Percentiles rank a stretch among this genome's conserved stretches.
Conservation (phyloP, 805 yeast genomes). For the Candida tibetensis region DNA sequence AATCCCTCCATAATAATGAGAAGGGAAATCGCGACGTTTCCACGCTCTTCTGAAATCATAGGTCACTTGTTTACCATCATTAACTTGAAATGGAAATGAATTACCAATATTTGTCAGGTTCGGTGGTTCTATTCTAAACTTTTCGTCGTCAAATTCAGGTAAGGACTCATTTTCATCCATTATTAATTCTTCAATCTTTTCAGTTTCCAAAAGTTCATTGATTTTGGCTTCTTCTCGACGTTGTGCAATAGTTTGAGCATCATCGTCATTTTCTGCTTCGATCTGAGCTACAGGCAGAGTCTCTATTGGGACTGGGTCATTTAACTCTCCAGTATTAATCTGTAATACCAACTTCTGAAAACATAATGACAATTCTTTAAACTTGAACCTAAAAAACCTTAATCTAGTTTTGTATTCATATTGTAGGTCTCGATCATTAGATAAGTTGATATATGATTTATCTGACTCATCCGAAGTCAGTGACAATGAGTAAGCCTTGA, state of each 20-base stretch:
- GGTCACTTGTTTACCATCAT: neutral
- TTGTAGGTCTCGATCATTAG: slow-evolving; percentile 3
- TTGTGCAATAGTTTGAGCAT: neutral
- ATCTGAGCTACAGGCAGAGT: neutral
- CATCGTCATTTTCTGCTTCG: neutral
- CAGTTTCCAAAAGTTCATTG: slow-evolving; percentile 5
- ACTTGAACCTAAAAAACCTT: slow-evolving; percentile 10
- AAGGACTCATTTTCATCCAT: slow-evolving; percentile 6
- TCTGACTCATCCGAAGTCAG: neutral
- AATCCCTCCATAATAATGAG: slow-evolving; percentile 13
- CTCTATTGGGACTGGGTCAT: neutral
- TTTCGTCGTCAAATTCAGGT: slow-evolving; percentile 9
- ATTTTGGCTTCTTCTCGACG: too few species aligned
- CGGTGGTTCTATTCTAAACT: slow-evolving; percentile 1
- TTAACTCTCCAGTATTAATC: slow-evolving; percentile 1
- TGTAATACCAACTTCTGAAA: slow-evolving; percentile 1
- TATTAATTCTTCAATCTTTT: slow-evolving; percentile 2
- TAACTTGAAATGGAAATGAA: neutral
- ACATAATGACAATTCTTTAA: slow-evolving; percentile 11
- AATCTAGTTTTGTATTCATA: slow-evolving; percentile 6
- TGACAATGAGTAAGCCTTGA: neutral
- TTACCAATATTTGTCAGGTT: neutral
- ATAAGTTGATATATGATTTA: slow-evolving; percentile 1
- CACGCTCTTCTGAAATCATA: neutral
- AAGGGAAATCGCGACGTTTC: slow-evolving; percentile 8